These are phyloP conservation scores for Calcarisporium arbuscula DNA, from an alignment of 2,329 filamentous ascomycete species.

Conservation along the genomic window DNA sequence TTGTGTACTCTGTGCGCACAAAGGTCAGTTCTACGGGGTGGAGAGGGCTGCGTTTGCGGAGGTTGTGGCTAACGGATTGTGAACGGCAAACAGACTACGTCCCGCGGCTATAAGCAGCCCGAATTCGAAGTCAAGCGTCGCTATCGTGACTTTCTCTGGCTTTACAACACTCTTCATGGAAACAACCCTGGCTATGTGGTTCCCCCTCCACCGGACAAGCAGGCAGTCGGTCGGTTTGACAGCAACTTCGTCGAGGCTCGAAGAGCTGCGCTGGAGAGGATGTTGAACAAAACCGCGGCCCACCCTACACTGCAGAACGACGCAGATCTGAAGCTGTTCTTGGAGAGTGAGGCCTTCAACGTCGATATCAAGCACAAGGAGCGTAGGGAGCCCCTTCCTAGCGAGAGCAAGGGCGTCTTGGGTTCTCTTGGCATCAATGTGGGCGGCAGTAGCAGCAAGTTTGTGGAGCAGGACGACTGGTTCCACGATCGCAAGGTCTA, in stretches of 20 bases:
- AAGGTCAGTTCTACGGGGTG: conserved; percentile 57
- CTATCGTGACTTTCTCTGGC: conserved; percentile 96
- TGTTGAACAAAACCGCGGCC: conserved; percentile 91
- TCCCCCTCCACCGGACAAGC: conserved; percentile 94
- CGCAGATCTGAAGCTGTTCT: conserved; percentile 86
- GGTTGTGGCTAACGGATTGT: conserved; percentile 5
- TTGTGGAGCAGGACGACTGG: conserved; percentile 98
- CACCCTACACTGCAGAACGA: conserved; percentile 92
- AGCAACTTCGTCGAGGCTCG: conserved; percentile 93
- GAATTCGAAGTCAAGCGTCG: conserved; percentile 91
- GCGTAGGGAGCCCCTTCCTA: conserved; percentile 75
- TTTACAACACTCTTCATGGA: conserved; percentile 88
- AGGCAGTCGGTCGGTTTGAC: conserved; percentile 93
- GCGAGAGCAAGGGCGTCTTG: conserved; percentile 90
- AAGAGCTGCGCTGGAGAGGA: conserved; percentile 86
- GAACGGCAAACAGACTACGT: conserved; percentile 62
- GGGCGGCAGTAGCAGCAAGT: conserved; percentile 72
- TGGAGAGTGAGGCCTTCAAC: conserved; percentile 94
- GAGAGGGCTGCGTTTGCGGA: too few relatives aligned
- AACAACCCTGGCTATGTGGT: conserved; percentile 95
- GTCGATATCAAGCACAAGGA: conserved; percentile 98
- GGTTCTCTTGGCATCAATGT: conserved; percentile 76
- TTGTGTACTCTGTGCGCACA: conserved; percentile 92
- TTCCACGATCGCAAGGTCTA: conserved; percentile 96
- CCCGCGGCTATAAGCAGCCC: conserved; percentile 87